Evolutionary conservation across 176 grass and related monocot genomes (phyloP), one percentile per base, ranked within the genome.

Genomic region (Thinopyrum elongatum): DNA sequence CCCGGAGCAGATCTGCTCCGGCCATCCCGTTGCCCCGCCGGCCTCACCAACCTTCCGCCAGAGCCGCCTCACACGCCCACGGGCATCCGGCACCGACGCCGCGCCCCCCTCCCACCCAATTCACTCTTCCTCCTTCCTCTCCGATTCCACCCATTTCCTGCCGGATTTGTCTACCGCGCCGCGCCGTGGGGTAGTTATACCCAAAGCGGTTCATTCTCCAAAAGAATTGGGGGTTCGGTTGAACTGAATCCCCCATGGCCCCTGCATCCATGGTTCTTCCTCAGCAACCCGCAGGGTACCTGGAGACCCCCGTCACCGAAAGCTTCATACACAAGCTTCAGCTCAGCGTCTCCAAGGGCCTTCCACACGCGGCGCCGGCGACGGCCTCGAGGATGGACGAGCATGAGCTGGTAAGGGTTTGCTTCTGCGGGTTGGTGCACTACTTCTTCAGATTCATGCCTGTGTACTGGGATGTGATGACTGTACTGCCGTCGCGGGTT

Each of bases 291-390:
- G 13, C 30, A 1, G 46, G 59, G 30, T 30, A 41, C 17, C 30
- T 61, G 74, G 82, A 87, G 25, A 67, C 57, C 17, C 89, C 90
- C 12, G 82, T 6, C 15, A 29, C 64, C 61, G 84, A 89, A 35
- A 90, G 89, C 85, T 98, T 98, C 46, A 86, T 98, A n/a, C 83
- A 82, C 35, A 95, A 90, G 58, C 93, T 98, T 51, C 88, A 92
- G 55, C 86, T 82, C 28, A 98, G 91, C 71, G 84, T 93, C 86
- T 92, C 91, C 74, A 90, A 83, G 74, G 89, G 93, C 62, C 83
- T 95, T 59, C 95, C 93, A 23, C 91, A 95, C 78, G 89, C 91
- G 5, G 31, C 62, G 49, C 95, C 93, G n/a, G 69, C 89, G 4
- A 79, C 89, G 1, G 79, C 11, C 8, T 66, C 90, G 73, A 95